Evolutionary conservation across 2,329 filamentous ascomycete species (phyloP).

Genomic region (Plectosphaerella cucumerina): DNA sequence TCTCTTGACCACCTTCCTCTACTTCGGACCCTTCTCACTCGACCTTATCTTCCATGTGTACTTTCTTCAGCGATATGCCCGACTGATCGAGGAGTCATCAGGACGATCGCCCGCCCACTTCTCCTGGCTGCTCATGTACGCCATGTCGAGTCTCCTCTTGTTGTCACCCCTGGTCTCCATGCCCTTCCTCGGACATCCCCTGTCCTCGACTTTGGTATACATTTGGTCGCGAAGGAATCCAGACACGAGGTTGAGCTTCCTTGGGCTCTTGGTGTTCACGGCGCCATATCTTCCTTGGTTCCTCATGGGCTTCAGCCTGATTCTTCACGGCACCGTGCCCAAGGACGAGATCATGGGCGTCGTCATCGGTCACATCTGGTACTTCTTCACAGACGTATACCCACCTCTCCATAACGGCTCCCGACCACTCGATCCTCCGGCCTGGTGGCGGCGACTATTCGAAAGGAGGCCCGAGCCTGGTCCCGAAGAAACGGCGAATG

Average conservation of each 20-base stretch:
- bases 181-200: slow-evolving; percentile 88
- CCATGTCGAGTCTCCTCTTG: slow-evolving; percentile 71
- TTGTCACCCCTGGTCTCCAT: slow-evolving; percentile 86
- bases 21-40: slow-evolving; percentile 90
- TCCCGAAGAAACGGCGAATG: slow-evolving; percentile 40
- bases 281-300: slow-evolving; percentile 97
- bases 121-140: slow-evolving; percentile 88
- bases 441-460: slow-evolving; percentile 86
- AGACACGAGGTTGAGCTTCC: slow-evolving; percentile 81
- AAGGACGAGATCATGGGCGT: slow-evolving; percentile 97
- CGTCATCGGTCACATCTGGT: slow-evolving; percentile 93
- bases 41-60: slow-evolving; percentile 97
- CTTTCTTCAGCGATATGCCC: slow-evolving; percentile 94
- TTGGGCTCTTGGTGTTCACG: slow-evolving; percentile 85
- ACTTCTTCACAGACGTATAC: slow-evolving; percentile 97
- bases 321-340: slow-evolving; percentile 85
- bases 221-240: slow-evolving; percentile 97
- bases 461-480: slow-evolving; percentile 46
- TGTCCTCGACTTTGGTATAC: slow-evolving; percentile 92
- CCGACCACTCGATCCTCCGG: slow-evolving; percentile 81
- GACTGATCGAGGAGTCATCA: slow-evolving; percentile 92
- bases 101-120: slow-evolving; percentile 88
- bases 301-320: slow-evolving; percentile 82
- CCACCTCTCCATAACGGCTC: slow-evolving; percentile 83
- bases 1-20: slow-evolving; percentile 91